Percentiles rank a stretch among this genome's conserved stretches.
phyloP scores from a whole-genome alignment of 176 grass and related monocot genomes.

The Raddia guianensis region DNA sequence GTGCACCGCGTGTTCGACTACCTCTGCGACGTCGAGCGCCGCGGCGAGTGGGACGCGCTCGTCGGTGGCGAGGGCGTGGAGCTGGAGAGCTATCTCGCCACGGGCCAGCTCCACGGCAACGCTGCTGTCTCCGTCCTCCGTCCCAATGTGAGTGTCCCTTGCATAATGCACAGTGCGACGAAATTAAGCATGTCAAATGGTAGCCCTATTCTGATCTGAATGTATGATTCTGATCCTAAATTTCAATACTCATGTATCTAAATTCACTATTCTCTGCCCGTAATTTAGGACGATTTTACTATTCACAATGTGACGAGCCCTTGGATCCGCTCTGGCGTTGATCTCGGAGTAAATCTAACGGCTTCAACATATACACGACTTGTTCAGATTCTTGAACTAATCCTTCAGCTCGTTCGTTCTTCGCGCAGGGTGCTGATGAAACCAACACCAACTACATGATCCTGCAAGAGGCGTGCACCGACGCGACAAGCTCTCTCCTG shows the following conservation, averaged over 20 bases:
- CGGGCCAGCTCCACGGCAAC: constrained; percentile 45
- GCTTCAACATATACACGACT: no score
- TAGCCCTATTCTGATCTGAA: no score
- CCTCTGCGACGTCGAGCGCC: constrained; percentile 33
- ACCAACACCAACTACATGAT: constrained; percentile 31
- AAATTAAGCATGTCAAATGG: no score
- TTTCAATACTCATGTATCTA: no score
- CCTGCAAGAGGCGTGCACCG: constrained; percentile 47
- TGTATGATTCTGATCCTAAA: no score
- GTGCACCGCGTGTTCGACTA: constrained; percentile 41
- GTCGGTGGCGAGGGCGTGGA: constrained; percentile 24
- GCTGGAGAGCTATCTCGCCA: constrained; percentile 42
- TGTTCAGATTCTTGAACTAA: not conserved
- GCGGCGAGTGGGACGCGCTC: constrained; percentile 38
- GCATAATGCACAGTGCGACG: no score
- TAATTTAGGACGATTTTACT: no score
- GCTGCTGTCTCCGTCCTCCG: constrained; percentile 53
- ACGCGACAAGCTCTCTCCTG: constrained; percentile 30
- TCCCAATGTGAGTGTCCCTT: constrained; percentile 39
- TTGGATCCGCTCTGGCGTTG: no score
- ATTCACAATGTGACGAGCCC: no score
- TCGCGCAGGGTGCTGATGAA: not conserved
- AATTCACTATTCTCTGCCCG: no score
- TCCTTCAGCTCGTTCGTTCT: not conserved
- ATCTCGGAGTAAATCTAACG: no score